Percentiles rank a stretch among this genome's conserved stretches.
Evolutionary conservation across 2,329 filamentous ascomycete species (phyloP).

Genomic region (Mycosphaerella arachidis): DNA sequence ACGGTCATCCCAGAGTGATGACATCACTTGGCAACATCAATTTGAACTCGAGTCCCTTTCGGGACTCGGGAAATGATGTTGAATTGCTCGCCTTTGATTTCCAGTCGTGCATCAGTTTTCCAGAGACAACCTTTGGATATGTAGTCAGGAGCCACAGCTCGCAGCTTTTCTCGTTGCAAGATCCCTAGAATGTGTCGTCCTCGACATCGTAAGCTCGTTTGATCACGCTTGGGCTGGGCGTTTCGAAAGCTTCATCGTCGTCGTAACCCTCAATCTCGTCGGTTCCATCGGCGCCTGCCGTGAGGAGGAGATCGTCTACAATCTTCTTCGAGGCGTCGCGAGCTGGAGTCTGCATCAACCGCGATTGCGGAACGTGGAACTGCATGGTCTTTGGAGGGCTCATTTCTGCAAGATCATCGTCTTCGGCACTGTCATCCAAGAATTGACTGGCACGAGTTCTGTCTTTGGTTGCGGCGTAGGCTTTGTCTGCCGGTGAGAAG

Average conservation of each 20-base stretch:
- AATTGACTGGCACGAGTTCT: slow-evolving; percentile 21
- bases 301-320: slow-evolving; percentile 72
- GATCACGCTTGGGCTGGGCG: slow-evolving; percentile 48
- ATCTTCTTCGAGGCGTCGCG: slow-evolving; percentile 76
- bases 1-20: not conserved
- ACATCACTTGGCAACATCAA: not conserved
- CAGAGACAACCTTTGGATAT: not conserved
- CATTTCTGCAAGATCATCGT: slow-evolving; percentile 47
- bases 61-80: not conserved
- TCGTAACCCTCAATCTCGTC: slow-evolving; percentile 42
- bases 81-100: not conserved
- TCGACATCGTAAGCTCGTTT: slow-evolving; percentile 40
- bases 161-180: not conserved
- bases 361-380: slow-evolving; percentile 72
- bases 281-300: slow-evolving; percentile 61
- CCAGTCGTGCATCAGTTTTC: not conserved
- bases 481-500: slow-evolving; percentile 31
- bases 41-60: not conserved
- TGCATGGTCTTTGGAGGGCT: slow-evolving; percentile 93
- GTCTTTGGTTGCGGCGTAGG: slow-evolving; percentile 23
- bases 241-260: slow-evolving; percentile 37
- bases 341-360: slow-evolving; percentile 75
- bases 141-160: not conserved
- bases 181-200: slow-evolving; percentile 44
- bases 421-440: slow-evolving; percentile 48